Percentiles rank a stretch among this genome's conserved stretches.
These are phyloP conservation scores for Thalassiosira mediterranea DNA, from an alignment of 352 stramenopile genomes.

Conservation along the genomic window DNA sequence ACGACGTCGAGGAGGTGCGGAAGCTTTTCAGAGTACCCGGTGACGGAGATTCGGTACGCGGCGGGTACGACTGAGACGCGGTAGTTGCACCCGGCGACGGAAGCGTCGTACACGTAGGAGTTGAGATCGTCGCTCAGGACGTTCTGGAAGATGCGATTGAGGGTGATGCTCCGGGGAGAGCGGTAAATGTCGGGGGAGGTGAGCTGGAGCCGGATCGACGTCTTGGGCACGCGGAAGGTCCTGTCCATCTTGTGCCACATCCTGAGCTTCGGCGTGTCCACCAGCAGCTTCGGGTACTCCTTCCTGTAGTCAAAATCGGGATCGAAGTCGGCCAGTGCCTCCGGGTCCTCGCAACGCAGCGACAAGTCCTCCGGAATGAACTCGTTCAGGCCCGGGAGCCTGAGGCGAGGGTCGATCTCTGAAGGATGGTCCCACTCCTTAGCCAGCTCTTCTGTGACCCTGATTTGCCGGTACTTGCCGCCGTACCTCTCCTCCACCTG, in stretches of 20 bases:
- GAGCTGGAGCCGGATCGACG: conserved; percentile 67
- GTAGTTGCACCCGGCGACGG: conserved; percentile 75
- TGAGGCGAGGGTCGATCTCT: conserved; percentile 59
- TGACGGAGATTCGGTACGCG: conserved; percentile 69
- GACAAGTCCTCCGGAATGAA: conserved; percentile 82
- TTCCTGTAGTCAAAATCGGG: conserved; percentile 51
- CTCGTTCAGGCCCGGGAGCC: conserved; percentile 74
- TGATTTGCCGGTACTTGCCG: conserved; percentile 64
- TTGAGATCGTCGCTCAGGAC: conserved; percentile 83
- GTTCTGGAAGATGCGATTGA: conserved; percentile 79
- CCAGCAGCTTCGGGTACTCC: conserved; percentile 50
- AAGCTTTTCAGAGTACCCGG: conserved; percentile 82
- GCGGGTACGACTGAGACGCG: conserved; percentile 60
- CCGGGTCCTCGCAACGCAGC: conserved; percentile 66
- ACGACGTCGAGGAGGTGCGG: conserved; percentile 75
- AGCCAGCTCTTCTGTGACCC: conserved; percentile 49
- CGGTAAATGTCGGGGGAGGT: conserved; percentile 72
- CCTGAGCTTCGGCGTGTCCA: conserved; percentile 60
- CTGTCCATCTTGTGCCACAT: conserved; percentile 83
- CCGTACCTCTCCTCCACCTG: conserved; percentile 73
- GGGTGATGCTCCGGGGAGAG: conserved; percentile 77
- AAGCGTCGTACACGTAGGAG: conserved; percentile 81
- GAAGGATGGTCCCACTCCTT: conserved; percentile 60
- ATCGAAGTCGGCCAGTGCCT: conserved; percentile 35
- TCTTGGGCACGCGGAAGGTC: conserved; percentile 76